These are phyloP conservation scores for Naganishia sp. DNA, from an alignment of 1,284 basidiomycete genomes.

Conservation along the genomic window DNA sequence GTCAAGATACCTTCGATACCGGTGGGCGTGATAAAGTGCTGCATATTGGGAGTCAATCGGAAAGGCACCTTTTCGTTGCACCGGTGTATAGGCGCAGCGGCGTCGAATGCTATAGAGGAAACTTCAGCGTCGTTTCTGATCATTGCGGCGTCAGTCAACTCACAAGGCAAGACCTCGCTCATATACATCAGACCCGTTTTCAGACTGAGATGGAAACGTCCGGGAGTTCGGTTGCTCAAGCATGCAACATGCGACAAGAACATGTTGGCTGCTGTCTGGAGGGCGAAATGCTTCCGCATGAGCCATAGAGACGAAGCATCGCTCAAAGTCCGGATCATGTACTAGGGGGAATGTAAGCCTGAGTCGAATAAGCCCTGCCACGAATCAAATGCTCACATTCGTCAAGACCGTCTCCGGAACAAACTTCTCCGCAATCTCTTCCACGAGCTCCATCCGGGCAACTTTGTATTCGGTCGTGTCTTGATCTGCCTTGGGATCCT, in stretches of 20 bases:
- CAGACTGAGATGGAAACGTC: constrained; percentile 84
- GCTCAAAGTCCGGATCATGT: constrained; percentile 83
- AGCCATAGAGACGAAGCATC: constrained; percentile 88
- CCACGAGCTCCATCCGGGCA: constrained; percentile 78
- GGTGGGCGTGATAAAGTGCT: constrained; percentile 85
- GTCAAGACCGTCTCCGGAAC: constrained; percentile 86
- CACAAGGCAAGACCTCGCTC: constrained; percentile 84
- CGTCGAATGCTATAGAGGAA: constrained; percentile 55
- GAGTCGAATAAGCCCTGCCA: neutral
- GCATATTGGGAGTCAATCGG: constrained; percentile 95
- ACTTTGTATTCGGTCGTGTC: constrained; percentile 35
- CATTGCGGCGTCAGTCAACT: constrained; percentile 36
- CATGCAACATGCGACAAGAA: constrained; percentile 93
- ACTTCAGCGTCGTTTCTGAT: neutral
- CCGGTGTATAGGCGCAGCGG: constrained; percentile 66
- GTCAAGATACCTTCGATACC: constrained; percentile 89
- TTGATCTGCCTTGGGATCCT: constrained; percentile 29
- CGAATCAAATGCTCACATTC: constrained; percentile 61
- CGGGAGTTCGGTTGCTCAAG: constrained; percentile 78
- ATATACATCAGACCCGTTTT: constrained; percentile 86
- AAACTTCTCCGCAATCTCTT: constrained; percentile 86
- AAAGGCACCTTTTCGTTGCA: constrained; percentile 90
- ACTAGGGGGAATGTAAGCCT: constrained; percentile 59
- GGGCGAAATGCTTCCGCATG: constrained; percentile 94
- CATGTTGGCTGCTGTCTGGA: constrained; percentile 81